Evolutionary conservation across 2,329 filamentous ascomycete genomes (phyloP), one percentile per base, ranked within the genome.

Genomic region (Cladorrhinum sp.): DNA sequence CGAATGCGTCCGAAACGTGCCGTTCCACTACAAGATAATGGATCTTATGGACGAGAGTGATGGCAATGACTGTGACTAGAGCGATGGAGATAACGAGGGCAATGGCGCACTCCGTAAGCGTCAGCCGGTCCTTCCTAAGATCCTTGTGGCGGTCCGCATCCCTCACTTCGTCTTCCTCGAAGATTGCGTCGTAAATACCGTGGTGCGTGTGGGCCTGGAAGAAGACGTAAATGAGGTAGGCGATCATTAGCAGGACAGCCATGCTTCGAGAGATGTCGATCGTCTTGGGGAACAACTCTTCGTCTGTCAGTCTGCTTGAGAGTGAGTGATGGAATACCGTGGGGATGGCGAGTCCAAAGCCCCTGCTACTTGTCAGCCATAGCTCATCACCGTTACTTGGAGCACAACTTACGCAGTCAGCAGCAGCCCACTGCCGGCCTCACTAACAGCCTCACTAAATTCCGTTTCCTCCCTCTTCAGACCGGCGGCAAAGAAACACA

Each of bases 171-270:
- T 93, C 90, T 25, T 79, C 75, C 68, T 88, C 84, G 66, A 92
- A 87, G 57, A 92, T 83, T 58, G 86, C 86, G 66, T 90, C 85
- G 76, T 90, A 92, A 59, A 93, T 86, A 62, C 86, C 83, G 70
- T 93, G 88, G 72, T 93, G 89, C 1, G 88, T 89, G 54, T 83
- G 83, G n/a, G 87, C 83, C 69, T 93, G 91, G 76, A 91, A 95
- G 68, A 81, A 85, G 50, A 91, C 74, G 63, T 81, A 91, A 70
- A 88, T 79, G 16, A 79, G 67, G 68, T 91, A 93, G 24, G 89
- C 83, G 8, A 89, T 72, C 2, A 93, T 78, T 3, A 93, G 82
- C 41, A 93, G 83, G 52, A 93, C 77, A 1, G 90, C 81, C 1
- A 89, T 86, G 57, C 86, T 83, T 54, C 88, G 86, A 25, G 89